Base-by-base conservation (phyloP, 164 flowering plant species). In the Dillenia suffruticosa region DNA sequence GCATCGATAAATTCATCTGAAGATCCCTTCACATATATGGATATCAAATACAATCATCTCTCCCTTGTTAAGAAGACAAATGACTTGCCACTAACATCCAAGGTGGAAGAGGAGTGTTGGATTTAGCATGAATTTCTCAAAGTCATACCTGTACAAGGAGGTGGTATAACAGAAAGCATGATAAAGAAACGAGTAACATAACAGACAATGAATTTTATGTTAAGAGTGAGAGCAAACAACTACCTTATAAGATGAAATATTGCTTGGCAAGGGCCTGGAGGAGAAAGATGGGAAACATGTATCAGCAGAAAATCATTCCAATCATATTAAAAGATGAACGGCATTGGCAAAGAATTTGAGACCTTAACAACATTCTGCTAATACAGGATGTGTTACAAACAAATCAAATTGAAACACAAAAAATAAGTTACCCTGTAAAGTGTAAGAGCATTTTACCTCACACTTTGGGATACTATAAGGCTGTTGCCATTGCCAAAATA, bases 1-100 rank as follows among this genome's bases (percentile, higher is more conserved):
- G 99, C 96, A 72, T 91, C 96, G 55, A 80, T 89, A 75, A 83
- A 94, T 15, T 89, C 99, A 81, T 94, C 99, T 70, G 97, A 94
- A 69, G 99, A 94, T 68, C 99, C 99, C 99, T 94, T 83, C 81
- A 82, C 71, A 78, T 52, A 68, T 55, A 69, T 51, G 79, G 54
- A 44, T 72, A 76, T 64, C 75, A 59, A 68, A 74, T 60, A 74
- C 68, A 67, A 82, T 77, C 74, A 76, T 63, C 56, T 19, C 63
- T 63, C 62, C 56, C 50, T 46, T 51, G 54, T 61, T 51, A 50
- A 14, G 32, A 49, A 69, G 40, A 26, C 40, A 26, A 26, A 26
- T 26, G 3, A 26, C 40, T 26, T 26, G 40, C 40, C 40, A 26
- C 2, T 26, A 26, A 26, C 40, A 26, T 26, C 2, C 3, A 2